Percentiles rank a stretch among this genome's conserved stretches.
phyloP scores from a whole-genome alignment of 1,139 yeast species.

The Saccharomyces hybrid region DNA sequence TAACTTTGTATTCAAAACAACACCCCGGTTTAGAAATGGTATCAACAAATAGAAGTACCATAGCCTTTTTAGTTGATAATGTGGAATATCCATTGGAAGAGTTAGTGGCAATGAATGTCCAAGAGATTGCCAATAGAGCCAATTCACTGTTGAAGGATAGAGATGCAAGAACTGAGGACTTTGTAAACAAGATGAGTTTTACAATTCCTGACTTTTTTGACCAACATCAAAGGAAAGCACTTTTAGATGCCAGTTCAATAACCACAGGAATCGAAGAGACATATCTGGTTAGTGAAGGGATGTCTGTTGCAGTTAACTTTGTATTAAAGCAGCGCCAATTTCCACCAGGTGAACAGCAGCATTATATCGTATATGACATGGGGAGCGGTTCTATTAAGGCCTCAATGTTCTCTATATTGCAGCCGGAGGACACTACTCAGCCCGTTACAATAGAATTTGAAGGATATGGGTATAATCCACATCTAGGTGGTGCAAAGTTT shows the following conservation, averaged over 20 bases:
- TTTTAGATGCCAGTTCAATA: slow-evolving; percentile 54
- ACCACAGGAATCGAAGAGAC: slow-evolving; percentile 39
- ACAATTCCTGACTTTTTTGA: slow-evolving; percentile 71
- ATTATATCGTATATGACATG: slow-evolving; percentile 75
- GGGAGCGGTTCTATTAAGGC: slow-evolving; percentile 93
- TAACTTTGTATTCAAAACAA: slow-evolving; percentile 39
- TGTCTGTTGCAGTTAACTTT: slow-evolving; percentile 81
- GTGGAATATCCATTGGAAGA: slow-evolving; percentile 63
- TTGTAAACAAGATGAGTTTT: slow-evolving; percentile 41
- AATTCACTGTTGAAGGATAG: slow-evolving; percentile 39
- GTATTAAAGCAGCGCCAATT: slow-evolving; percentile 34
- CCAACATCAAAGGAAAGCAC: slow-evolving; percentile 60
- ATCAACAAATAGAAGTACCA: slow-evolving; percentile 43
- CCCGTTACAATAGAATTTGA: slow-evolving; percentile 50
- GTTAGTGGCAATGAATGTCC: slow-evolving; percentile 72
- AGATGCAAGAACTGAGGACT: slow-evolving; percentile 46
- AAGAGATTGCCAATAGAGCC: slow-evolving; percentile 62
- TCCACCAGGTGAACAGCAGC: slow-evolving; percentile 42
- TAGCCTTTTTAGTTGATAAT: slow-evolving; percentile 50
- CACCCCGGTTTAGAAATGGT: slow-evolving; percentile 59
- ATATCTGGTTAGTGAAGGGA: slow-evolving; percentile 79
- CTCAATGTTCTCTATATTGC: slow-evolving; percentile 61
- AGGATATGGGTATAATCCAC: slow-evolving; percentile 59
- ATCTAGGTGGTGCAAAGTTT: slow-evolving; percentile 68
- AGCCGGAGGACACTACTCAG: slow-evolving; percentile 36